Evolutionary conservation across 164 flowering plant genomes (phyloP), one percentile per base, ranked within the genome.

Genomic region (Vitis riparia): DNA sequence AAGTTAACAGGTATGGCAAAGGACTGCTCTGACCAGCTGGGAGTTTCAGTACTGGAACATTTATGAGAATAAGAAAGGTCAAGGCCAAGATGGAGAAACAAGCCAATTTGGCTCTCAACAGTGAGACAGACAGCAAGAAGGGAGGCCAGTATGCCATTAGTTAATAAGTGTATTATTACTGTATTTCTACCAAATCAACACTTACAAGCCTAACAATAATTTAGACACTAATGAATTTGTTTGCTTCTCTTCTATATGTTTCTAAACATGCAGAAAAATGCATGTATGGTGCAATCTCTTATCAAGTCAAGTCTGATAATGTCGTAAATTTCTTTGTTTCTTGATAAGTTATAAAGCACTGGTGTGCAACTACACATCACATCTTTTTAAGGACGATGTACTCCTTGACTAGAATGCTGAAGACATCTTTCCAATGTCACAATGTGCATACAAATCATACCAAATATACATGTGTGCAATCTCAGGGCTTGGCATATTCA

Each of bases 41-140:
- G 57, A 89, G 94, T 76, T 90, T 91, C 74, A 92, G 79, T 87
- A 91, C 99, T 94, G 87, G 58, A 76, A 79, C 23, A 67, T 62
- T 47, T n/a, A 52, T 6, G 7, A 32, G 44, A 37, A 37, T 37
- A 7, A 23, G 27, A 23, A 23, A 23, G 27, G 27, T 23, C 2
- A 23, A 23, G 27, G 27, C 27, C 27, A 23, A 23, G 27, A 23
- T 23, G 0, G 27, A 50, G 9, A 71, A 57, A 55, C 13, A 9
- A 60, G 65, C 53, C 49, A 4, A 47, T 7, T 47, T 10, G 67
- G 19, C 51, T 9, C 29, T 16, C 5, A 49, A 49, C 53, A 65
- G 32, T 59, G 62, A 51, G 27, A 65, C 11, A 50, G 44, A 37
- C 44, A 6, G 44, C 44, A 37, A 37, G 44, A 37, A 6, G 44